Evolutionary conservation across 139 green algal genomes (phyloP).

Genomic region (Coccomyxa sp.): DNA sequence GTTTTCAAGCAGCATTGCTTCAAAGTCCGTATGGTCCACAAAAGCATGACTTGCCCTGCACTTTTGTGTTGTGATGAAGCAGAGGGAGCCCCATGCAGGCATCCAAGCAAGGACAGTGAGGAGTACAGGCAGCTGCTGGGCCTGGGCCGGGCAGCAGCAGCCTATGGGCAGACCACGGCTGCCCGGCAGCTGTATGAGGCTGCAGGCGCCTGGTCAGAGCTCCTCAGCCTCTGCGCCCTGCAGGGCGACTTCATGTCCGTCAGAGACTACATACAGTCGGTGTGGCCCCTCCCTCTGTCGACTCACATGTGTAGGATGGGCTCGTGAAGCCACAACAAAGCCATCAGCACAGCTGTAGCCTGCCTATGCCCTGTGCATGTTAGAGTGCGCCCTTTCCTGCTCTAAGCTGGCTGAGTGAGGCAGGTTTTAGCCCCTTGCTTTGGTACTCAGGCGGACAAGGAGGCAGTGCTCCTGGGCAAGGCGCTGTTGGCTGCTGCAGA

Average conservation of each 20-base stretch:
- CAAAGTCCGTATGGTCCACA: neutral
- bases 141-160: constrained; percentile 32
- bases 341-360: too few relatives aligned
- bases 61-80: neutral
- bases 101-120: constrained; percentile 13
- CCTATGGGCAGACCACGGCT: constrained; percentile 36
- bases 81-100: constrained; percentile 28
- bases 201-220: constrained; percentile 34
- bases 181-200: constrained; percentile 30
- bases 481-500: constrained; percentile 42
- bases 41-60: neutral
- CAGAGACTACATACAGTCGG: constrained; percentile 9
- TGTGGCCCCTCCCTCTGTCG: neutral
- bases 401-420: too few relatives aligned
- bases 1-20: neutral
- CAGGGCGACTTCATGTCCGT: constrained; percentile 47
- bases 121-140: constrained; percentile 26
- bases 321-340: too few relatives aligned
- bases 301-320: too few relatives aligned
- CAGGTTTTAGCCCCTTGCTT: too few relatives aligned
- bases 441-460: too few relatives aligned
- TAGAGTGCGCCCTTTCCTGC: too few relatives aligned
- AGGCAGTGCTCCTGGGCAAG: constrained; percentile 32
- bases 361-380: too few relatives aligned
- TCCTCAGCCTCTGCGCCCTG: constrained; percentile 48